Evolutionary conservation across 805 yeast genomes (phyloP).

Genomic region (Metschnikowia peoriensis): DNA sequence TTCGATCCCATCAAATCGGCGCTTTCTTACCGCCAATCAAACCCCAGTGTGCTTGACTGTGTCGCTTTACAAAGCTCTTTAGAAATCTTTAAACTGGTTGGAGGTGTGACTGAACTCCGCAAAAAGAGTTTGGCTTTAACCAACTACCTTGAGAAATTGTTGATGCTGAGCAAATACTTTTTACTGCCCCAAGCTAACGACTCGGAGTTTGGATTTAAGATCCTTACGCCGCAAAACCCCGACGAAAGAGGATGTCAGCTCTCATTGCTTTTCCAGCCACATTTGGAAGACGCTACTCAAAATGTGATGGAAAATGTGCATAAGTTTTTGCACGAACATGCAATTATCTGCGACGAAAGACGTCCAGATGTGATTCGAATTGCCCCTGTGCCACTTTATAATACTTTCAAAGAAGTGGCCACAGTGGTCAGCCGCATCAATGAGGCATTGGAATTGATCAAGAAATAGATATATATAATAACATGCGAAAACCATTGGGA

Average conservation of each 20-base stretch:
- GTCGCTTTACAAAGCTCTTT: slow-evolving; percentile 70
- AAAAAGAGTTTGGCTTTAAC: slow-evolving; percentile 59
- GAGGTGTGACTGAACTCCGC: slow-evolving; percentile 63
- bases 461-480: not conserved
- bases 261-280: slow-evolving; percentile 61
- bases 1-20: slow-evolving; percentile 87
- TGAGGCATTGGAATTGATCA: slow-evolving; percentile 28
- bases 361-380: slow-evolving; percentile 85
- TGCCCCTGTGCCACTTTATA: slow-evolving; percentile 87
- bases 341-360: slow-evolving; percentile 83
- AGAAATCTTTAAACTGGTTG: slow-evolving; percentile 54
- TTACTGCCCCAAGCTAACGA: slow-evolving; percentile 23
- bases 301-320: slow-evolving; percentile 64
- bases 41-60: slow-evolving; percentile 84
- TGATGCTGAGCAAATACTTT: slow-evolving; percentile 49
- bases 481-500: too few relatives aligned
- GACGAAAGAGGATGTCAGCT: slow-evolving; percentile 77
- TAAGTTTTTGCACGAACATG: slow-evolving; percentile 48
- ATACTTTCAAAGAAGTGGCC: slow-evolving; percentile 64
- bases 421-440: slow-evolving; percentile 46
- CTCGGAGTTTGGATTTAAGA: slow-evolving; percentile 48
- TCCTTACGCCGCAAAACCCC: slow-evolving; percentile 66
- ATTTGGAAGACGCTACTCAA: slow-evolving; percentile 29
- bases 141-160: slow-evolving; percentile 46
- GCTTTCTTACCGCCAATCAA: slow-evolving; percentile 82